Evolutionary conservation across 371 early-diverging fungal species (phyloP).

Genomic region (Mortierella sp.): DNA sequence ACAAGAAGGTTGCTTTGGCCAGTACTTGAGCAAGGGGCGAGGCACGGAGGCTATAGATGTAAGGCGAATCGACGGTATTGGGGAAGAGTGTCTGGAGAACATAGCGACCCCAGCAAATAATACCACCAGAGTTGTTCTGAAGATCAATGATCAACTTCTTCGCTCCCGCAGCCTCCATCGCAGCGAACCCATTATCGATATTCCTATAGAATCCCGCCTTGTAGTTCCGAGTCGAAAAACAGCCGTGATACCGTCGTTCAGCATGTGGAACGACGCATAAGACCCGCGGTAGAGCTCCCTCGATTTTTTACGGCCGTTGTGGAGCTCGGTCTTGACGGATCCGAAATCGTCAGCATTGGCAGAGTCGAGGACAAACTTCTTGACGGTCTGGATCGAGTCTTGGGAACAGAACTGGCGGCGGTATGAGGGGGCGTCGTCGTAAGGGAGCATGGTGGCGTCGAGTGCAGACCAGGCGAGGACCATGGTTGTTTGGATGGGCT

Average conservation of each 20-base stretch:
- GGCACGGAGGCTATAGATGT: conserved; percentile 46
- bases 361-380: conserved; percentile 50
- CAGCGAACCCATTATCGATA: conserved; percentile 47
- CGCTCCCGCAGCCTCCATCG: conserved; percentile 34
- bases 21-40: conserved; percentile 45
- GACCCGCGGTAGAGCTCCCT: conserved; percentile 39
- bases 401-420: conserved; percentile 38
- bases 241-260: conserved; percentile 44
- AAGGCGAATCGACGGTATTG: conserved; percentile 40
- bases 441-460: conserved; percentile 42
- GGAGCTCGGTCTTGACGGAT: neutral
- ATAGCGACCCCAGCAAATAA: conserved; percentile 58
- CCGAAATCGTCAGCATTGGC: conserved; percentile 46
- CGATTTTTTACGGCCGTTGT: conserved; percentile 22
- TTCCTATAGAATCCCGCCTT: conserved; percentile 37
- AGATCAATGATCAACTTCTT: conserved; percentile 48
- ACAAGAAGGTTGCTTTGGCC: conserved; percentile 32
- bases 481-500: conserved; percentile 11
- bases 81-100: conserved; percentile 58
- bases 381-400: conserved; percentile 33
- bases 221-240: conserved; percentile 35
- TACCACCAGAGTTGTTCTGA: conserved; percentile 58
- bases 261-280: conserved; percentile 51
- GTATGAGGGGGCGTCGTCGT: conserved; percentile 22
- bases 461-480: conserved; percentile 44